phyloP scores from a whole-genome alignment of 2,329 filamentous ascomycete species.

The Verticillium dahliae region DNA sequence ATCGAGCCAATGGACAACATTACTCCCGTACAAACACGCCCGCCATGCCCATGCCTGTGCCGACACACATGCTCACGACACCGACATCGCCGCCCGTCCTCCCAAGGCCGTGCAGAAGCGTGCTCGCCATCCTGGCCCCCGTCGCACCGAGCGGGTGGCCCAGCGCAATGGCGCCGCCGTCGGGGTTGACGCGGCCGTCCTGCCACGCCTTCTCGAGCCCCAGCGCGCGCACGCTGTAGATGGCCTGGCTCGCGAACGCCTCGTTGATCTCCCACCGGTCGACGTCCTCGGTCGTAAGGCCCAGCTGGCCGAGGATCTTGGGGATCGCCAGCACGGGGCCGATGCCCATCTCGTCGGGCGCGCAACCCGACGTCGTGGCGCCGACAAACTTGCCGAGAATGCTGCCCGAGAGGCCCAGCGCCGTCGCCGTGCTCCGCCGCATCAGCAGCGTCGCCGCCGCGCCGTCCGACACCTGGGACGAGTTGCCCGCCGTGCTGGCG shows the following conservation, averaged over 20 bases:
- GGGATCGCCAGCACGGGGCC: conserved; percentile 84
- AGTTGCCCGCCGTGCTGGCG: conserved; percentile 78
- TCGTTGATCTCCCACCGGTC: conserved; percentile 93
- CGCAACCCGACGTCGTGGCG: conserved; percentile 68
- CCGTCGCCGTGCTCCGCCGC: conserved; percentile 70
- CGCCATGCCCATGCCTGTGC: conserved; percentile 74
- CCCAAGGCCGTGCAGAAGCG: conserved; percentile 58
- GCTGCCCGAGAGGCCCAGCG: conserved; percentile 59
- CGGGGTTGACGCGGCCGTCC: conserved; percentile 73
- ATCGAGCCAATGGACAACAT: background rate
- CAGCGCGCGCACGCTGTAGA: conserved; percentile 66
- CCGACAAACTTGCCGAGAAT: conserved; percentile 83
- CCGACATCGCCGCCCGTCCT: conserved; percentile 66
- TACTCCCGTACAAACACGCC: conserved; percentile 61
- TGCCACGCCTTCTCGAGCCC: conserved; percentile 58
- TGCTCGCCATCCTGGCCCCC: conserved; percentile 73
- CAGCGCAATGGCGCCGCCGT: conserved; percentile 89
- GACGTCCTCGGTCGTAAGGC: conserved; percentile 62
- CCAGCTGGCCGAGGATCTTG: conserved; percentile 64
- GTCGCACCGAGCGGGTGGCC: conserved; percentile 90
- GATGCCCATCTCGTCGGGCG: conserved; percentile 89
- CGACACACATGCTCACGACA: conserved; percentile 86
- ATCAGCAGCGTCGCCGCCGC: conserved; percentile 80
- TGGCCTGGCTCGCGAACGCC: conserved; percentile 60
- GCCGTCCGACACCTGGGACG: conserved; percentile 79